phyloP scores from a whole-genome alignment of 345 rosid species.

The Gossypium rotundifolium region DNA sequence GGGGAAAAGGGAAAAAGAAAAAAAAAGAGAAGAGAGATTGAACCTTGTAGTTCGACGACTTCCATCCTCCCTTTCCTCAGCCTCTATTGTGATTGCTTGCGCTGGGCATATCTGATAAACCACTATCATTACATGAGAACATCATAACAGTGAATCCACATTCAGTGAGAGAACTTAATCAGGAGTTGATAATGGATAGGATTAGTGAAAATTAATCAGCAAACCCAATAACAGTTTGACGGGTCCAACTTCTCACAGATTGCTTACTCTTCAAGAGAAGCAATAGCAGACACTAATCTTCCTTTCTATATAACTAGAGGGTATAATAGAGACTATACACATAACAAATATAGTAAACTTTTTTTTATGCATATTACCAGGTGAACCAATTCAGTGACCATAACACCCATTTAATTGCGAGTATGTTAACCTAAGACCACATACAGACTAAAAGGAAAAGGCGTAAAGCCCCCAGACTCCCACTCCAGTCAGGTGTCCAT shows the following conservation, averaged over 20 bases:
- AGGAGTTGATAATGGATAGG: neutral
- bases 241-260: neutral
- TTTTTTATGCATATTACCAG: neutral
- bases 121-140: slow-evolving; percentile 11
- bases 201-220: neutral
- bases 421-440: neutral
- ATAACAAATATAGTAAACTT: neutral
- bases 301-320: neutral
- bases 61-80: slow-evolving; percentile 98
- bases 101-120: slow-evolving; percentile 83
- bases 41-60: slow-evolving; percentile 97
- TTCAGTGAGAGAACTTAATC: neutral
- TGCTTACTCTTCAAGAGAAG: neutral
- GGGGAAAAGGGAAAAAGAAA: neutral
- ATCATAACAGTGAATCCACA: neutral
- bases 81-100: slow-evolving; percentile 96
- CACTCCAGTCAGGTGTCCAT: neutral
- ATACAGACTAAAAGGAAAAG: neutral
- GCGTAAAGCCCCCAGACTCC: neutral
- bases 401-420: neutral
- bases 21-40: slow-evolving; percentile 2
- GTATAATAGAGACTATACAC: neutral
- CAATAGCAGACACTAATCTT: neutral
- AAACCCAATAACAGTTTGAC: neutral
- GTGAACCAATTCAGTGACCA: neutral